Base-by-base conservation (phyloP, 1,284 basidiomycete genomes). In the Ustanciosporium gigantosporum region DNA sequence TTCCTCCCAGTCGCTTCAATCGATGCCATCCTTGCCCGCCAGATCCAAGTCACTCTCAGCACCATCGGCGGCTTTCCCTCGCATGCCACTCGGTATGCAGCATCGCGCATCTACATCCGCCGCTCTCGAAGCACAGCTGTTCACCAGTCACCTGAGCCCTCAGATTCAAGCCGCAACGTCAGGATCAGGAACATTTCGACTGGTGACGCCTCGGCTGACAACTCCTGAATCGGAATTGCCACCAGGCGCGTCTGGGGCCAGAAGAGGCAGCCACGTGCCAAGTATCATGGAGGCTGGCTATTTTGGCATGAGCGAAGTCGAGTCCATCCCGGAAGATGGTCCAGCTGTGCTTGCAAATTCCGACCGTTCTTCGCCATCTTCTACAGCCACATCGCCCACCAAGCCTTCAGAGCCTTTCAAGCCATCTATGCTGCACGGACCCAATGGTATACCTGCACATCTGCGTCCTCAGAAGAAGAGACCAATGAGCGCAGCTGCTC, bases 111-210 rank as follows among this genome's bases (percentile, higher is more conserved):
- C 56, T 11, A n/a, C n/a, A n/a, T n/a, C n/a, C n/a, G n/a, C n/a
- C n/a, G 52, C 51, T 2, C 46, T 53, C n/a, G 60, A 58, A 29
- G 56, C 60, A 5, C 60, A 65, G 22, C 41, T 68, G 5, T 65
- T 68, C 20, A 41, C 46, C 27, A 45, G 27, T 17, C 41, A 59
- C 39, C 43, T 52, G 19, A 53, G 32, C 16, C 48, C 69, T 16
- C 66, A 66, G 36, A 68, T 73, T 17, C 70, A 73, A 23, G 68
- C 69, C 14, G 70, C 70, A 8, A 73, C 70, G 8, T 66, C 66
- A 7, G 70, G 70, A 0, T 52, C 61, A 13, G 70, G 68, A 8
- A 70, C 68, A 7, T 70, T 73, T 32, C 41, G 70, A n/a, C 37
- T 73, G 3, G 51, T 62, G 14, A 64, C 70, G 14, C 70, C 70